Percentiles rank a stretch among this genome's conserved stretches.
Evolutionary conservation across 805 yeast species (phyloP).

Genomic region (Ogataea pilisensis): DNA sequence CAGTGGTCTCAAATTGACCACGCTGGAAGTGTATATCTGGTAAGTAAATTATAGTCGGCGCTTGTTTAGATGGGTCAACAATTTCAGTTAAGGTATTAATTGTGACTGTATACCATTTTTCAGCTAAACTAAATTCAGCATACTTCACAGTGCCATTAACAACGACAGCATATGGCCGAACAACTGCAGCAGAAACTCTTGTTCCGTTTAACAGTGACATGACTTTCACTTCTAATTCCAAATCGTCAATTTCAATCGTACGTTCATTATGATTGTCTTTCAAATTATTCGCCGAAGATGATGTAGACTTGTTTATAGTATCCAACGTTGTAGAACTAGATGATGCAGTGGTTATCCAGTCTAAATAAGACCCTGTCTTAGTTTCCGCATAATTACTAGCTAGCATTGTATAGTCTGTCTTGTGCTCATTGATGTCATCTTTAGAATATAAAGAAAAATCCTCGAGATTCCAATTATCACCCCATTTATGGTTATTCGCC

Average conservation of each 20-base stretch:
- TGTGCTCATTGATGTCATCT: constrained; percentile 42
- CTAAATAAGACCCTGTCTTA: constrained; percentile 21
- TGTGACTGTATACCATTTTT: constrained; percentile 43
- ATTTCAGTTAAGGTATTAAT: constrained; percentile 29
- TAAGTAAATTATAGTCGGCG: constrained; percentile 59
- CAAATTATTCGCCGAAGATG: neutral
- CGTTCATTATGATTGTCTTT: neutral
- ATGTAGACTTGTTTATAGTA: neutral
- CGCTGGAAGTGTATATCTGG: constrained; percentile 70
- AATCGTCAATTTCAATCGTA: constrained; percentile 8
- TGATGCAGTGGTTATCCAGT: constrained; percentile 17
- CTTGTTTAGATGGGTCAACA: constrained; percentile 1
- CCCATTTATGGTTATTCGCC: constrained; percentile 73
- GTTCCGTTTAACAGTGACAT: constrained; percentile 43
- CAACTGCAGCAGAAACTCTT: constrained; percentile 68
- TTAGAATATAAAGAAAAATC: constrained; percentile 85
- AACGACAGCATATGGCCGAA: constrained; percentile 72
- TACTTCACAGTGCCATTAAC: constrained; percentile 53
- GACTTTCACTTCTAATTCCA: constrained; percentile 14
- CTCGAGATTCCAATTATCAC: constrained; percentile 92
- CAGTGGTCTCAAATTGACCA: constrained; percentile 44
- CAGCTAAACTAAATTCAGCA: constrained; percentile 56
- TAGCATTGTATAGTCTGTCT: constrained; percentile 10
- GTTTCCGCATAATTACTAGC: constrained; percentile 13
- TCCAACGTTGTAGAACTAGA: constrained; percentile 3